Evolutionary conservation across 208 protist genomes (phyloP), one percentile per base, ranked within the genome.

Genomic region (Trypanosoma avium): DNA sequence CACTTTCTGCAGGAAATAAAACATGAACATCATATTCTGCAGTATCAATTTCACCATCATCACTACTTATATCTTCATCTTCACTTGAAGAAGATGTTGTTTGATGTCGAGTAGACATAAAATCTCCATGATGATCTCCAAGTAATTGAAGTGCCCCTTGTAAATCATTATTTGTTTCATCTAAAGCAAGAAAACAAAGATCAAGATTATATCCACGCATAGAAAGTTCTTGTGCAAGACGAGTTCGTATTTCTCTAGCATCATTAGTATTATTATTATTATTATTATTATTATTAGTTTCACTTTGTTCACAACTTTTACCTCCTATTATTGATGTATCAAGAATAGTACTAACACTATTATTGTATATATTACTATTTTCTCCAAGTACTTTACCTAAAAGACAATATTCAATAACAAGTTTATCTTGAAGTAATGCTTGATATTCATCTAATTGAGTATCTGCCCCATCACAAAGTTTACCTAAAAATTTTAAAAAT

Each of bases 131-230:
- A 46, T 77, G 71, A 56, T 77, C 71, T 10, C 49, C 61, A 19
- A 77, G 58, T 36, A 77, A 30, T 48, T 70, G 71, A 32, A 77
- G 54, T 6, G 71, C 71, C 17, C 48, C 53, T 17, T 64, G 60
- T 12, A 65, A 36, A 61, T 70, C 62, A 55, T 77, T 72, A 27
- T 65, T 57, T 24, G 71, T 66, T 42, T 77, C 71, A 43, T 72
- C 71, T 7, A 77, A 33, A n/a, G 71, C 71, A 9, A 70, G 12
- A 58, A 70, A 67, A 45, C 71, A 77, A 19, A 77, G 58, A 26
- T 77, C 71, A 45, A 77, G 48, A 40, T 65, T 72, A 42, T 72
- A 77, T 9, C 71, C 71, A 4, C 65, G 63, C 71, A 77, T 70
- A 30, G 71, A 77, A n/a, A 77, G 30, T 30, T 72, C 71, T 30